Base-by-base conservation (phyloP, 805 yeast genomes). In the Candida endomychidarum region DNA sequence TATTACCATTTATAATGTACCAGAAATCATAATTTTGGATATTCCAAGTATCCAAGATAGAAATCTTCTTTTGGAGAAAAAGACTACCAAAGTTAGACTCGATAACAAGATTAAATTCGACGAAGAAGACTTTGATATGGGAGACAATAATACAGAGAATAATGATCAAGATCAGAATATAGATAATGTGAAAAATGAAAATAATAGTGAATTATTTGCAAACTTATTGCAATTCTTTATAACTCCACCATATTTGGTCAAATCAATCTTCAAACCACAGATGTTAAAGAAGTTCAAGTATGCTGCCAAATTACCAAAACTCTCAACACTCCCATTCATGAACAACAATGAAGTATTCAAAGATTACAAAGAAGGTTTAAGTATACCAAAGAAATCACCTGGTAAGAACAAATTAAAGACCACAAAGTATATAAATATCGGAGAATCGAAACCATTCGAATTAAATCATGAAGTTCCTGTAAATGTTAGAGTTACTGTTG, bases 401-500 rank as follows among this genome's bases (percentile, higher is more conserved):
- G 56, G 62, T 49, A 70, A 71, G 35, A 75, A 72, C 47, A 74
- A 77, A 45, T 65, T 78, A 29, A 63, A 72, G 23, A 70, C 70
- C 27, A 89, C 96, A 5, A 81, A 80, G 50, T 86, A 71, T 52
- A 85, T 89, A 36, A 87, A 89, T 53, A 70, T 89, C 32, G 97
- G 97, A 1, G 74, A 70, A 41, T 65, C 67, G 2, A 63, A 75
- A 39, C 71, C 81, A 12, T 50, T 89, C 22, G 82, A 82, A 54
- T 69, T 89, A 37, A 77, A 75, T 47, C 52, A 55, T 27, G 80
- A 80, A 42, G 81, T 86, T 3, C 96, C 96, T 2, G 74, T 78
- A 0, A 80, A 85, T 50, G 87, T 83, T 11, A 69, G 95, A 48
- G 96, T 90, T 8, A 86, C 95, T 0, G 86, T 90, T 2, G 87